Conservation (phyloP, 2,329 filamentous ascomycete genomes). For the Paracorniculantispora psalliotae region DNA sequence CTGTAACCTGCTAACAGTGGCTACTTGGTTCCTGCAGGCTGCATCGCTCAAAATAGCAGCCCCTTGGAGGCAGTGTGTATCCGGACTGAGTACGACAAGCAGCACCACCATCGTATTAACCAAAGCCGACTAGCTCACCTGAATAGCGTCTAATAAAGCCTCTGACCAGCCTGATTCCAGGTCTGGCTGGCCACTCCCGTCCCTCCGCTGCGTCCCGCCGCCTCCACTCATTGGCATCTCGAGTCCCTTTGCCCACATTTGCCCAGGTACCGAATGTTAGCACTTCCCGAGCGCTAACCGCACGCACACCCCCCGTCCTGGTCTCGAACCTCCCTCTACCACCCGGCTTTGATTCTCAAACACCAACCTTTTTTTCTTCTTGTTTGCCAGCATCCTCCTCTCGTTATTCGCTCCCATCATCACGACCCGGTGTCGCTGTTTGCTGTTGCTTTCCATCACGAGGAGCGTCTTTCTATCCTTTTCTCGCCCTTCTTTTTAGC, state of each 20-base stretch:
- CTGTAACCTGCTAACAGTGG: neutral
- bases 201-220: neutral
- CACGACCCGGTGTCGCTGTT: conserved; percentile 8
- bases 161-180: no score
- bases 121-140: no score
- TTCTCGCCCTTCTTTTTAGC: neutral
- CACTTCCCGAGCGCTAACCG: neutral
- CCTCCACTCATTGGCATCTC: neutral
- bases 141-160: no score
- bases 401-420: neutral
- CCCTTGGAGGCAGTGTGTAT: no score
- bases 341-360: neutral
- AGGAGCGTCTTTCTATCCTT: neutral
- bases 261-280: conserved; percentile 1
- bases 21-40: no score
- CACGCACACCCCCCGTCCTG: neutral
- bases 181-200: neutral
- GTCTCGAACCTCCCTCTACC: neutral
- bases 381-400: neutral
- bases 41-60: no score
- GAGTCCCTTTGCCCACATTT: neutral
- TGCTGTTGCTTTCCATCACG: neutral
- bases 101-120: no score
- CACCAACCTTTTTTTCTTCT: neutral
- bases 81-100: no score